Evolutionary conservation across 2,329 filamentous ascomycete species (phyloP).

Genomic region (Botrytis pseudocinerea): DNA sequence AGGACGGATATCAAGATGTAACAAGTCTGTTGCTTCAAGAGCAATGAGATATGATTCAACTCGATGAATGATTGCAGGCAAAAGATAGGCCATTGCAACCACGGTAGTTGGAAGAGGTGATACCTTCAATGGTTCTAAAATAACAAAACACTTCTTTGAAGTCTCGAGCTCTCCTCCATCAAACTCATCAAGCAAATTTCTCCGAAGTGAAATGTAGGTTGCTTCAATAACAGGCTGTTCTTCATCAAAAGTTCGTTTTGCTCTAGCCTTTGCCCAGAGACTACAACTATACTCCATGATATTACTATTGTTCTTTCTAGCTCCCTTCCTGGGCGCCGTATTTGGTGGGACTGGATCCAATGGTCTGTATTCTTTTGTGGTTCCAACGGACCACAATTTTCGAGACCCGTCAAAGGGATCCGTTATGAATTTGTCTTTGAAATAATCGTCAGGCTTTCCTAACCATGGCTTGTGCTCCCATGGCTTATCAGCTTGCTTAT

Average conservation of each 20-base stretch:
- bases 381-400: constrained; percentile 56
- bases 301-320: constrained; percentile 49
- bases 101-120: constrained; percentile 69
- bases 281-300: constrained; percentile 87
- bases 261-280: constrained; percentile 63
- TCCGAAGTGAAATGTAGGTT: constrained; percentile 71
- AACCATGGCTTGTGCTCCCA: constrained; percentile 38
- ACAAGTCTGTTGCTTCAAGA: constrained; percentile 66
- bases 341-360: constrained; percentile 64
- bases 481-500: constrained; percentile 45
- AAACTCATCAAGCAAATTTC: constrained; percentile 77
- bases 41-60: constrained; percentile 81
- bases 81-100: constrained; percentile 71
- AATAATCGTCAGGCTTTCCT: constrained; percentile 49
- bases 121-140: constrained; percentile 73
- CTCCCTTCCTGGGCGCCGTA: constrained; percentile 50
- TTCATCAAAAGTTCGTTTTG: constrained; percentile 55
- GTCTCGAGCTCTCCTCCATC: constrained; percentile 51
- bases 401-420: constrained; percentile 64
- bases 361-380: constrained; percentile 60
- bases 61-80: constrained; percentile 83
- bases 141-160: constrained; percentile 61
- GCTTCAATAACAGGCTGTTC: constrained; percentile 82
- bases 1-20: constrained; percentile 65
- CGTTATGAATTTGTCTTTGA: constrained; percentile 53